A percentile compares a stretch with the other conserved stretches of the same genome.
phyloP scores from a whole-genome alignment of 108 stramenopile genomes.

The Epithemia pelagica region DNA sequence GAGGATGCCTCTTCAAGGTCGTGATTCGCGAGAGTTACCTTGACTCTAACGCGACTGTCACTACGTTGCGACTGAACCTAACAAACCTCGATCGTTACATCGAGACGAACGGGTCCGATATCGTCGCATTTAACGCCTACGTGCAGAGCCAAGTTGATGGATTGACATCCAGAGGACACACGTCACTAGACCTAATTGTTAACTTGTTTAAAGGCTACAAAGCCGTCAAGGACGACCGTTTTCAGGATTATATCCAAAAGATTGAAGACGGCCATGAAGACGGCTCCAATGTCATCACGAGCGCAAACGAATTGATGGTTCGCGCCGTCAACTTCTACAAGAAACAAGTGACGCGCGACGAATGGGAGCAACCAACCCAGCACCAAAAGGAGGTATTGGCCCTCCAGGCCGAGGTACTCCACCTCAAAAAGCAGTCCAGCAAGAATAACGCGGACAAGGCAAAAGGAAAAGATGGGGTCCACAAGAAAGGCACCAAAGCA shows the following conservation, averaged over 20 bases:
- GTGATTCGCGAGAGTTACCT: conserved; percentile 15
- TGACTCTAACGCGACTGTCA: conserved; percentile 20
- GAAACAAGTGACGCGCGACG: not conserved
- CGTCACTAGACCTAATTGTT: conserved; percentile 11
- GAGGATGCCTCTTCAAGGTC: no score
- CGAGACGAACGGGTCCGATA: no score
- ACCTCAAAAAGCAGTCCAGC: not conserved
- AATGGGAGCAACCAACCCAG: conserved; percentile 8
- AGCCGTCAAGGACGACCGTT: conserved; percentile 7
- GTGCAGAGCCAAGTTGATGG: conserved; percentile 5
- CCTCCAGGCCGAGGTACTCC: not conserved
- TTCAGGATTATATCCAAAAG: conserved; percentile 18
- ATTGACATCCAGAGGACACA: conserved; percentile 14
- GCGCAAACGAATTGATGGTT: conserved; percentile 2
- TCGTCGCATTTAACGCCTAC: conserved; percentile 30
- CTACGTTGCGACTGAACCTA: conserved; percentile 11
- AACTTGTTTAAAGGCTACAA: conserved; percentile 33
- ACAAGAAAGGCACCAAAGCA: no score
- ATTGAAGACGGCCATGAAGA: conserved; percentile 23
- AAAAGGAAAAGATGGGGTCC: no score
- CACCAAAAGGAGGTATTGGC: not conserved
- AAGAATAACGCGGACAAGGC: conserved; percentile 1
- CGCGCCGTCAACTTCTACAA: conserved; percentile 1
- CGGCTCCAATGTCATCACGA: conserved; percentile 11
- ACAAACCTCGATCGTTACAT: conserved; percentile 18